These are phyloP conservation scores for Allomyces macrogynus DNA, from an alignment of 192 early-diverging fungal species.

Conservation along the genomic window DNA sequence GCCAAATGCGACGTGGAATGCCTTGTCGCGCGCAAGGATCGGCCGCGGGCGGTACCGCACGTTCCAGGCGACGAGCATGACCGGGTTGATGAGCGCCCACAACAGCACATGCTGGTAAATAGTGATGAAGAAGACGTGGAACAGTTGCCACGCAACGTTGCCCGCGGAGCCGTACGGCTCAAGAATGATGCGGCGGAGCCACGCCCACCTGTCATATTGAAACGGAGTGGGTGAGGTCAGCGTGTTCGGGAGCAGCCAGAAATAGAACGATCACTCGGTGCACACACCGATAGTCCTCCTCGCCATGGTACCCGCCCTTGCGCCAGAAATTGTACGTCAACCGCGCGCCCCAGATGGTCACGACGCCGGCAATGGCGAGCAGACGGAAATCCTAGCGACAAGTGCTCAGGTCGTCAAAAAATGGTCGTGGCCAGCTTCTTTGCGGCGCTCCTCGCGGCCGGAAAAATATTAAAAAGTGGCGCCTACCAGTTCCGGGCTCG, in stretches of 20 bases:
- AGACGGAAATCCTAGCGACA: neutral
- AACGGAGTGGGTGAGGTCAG: too few relatives aligned
- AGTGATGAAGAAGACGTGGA: slow-evolving; percentile 54
- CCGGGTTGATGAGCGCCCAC: slow-evolving; percentile 28
- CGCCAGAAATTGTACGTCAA: slow-evolving; percentile 59
- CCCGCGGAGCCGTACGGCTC: slow-evolving; percentile 8
- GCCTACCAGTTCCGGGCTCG: neutral
- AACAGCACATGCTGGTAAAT: slow-evolving; percentile 52
- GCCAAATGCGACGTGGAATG: slow-evolving; percentile 6
- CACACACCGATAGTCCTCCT: slow-evolving; percentile 60
- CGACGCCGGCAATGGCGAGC: slow-evolving; percentile 8
- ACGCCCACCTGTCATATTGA: neutral
- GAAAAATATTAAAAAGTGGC: neutral
- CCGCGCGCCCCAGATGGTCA: slow-evolving; percentile 46
- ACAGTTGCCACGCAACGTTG: slow-evolving; percentile 30
- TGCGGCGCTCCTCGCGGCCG: too few relatives aligned
- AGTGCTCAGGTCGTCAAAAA: too few relatives aligned
- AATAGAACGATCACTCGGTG: neutral
- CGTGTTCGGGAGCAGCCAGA: neutral
- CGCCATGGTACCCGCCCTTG: slow-evolving; percentile 50
- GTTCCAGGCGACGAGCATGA: slow-evolving; percentile 1
- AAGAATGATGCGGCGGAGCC: slow-evolving; percentile 13
- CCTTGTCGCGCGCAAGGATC: neutral
- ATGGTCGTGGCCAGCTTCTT: too few relatives aligned
- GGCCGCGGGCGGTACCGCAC: neutral